phyloP scores from a whole-genome alignment of 495 filamentous ascomycete species.

The Friedmanniomyces endolithicus region DNA sequence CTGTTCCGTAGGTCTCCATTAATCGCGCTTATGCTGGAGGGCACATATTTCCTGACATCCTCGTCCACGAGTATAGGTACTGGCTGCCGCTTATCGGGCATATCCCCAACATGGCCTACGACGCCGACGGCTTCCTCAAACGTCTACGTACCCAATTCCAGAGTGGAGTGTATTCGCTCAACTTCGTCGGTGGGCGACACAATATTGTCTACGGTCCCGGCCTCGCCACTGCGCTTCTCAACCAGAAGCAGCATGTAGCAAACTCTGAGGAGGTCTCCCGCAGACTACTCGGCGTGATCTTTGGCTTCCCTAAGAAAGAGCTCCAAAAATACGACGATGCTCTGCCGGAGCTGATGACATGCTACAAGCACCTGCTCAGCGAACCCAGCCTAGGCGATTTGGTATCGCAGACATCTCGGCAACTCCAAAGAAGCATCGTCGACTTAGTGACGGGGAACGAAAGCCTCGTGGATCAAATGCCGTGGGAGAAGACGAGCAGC shows the following conservation, averaged over 20 bases:
- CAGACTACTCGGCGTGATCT: conserved; percentile 38
- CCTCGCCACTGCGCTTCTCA: conserved; percentile 36
- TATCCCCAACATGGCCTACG: conserved; percentile 35
- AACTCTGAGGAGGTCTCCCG: conserved; percentile 30
- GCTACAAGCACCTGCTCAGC: conserved; percentile 32
- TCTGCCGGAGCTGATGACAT: conserved; percentile 29
- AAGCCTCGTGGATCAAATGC: conserved; percentile 48
- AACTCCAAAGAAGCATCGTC: conserved; percentile 34
- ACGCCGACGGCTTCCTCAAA: conserved; percentile 34
- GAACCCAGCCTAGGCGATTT: conserved; percentile 36
- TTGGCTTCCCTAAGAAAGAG: conserved; percentile 33
- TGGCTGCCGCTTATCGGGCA: conserved; percentile 50
- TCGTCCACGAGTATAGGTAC: conserved; percentile 29
- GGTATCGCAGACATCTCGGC: conserved; percentile 25
- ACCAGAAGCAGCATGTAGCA: conserved; percentile 25
- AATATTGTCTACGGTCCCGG: conserved; percentile 41
- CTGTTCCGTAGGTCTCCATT: not conserved
- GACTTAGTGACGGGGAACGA: conserved; percentile 46
- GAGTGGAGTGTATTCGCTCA: conserved; percentile 41
- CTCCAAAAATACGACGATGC: conserved; percentile 27
- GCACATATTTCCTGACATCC: not conserved
- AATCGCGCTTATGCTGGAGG: not conserved
- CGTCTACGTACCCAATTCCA: conserved; percentile 31
- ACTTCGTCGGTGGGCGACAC: conserved; percentile 38
- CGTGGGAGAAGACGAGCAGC: conserved; percentile 45